Evolutionary conservation across 164 flowering plant species (phyloP), one percentile per base, ranked within the genome.

Genomic region (Macadamia integrifolia): DNA sequence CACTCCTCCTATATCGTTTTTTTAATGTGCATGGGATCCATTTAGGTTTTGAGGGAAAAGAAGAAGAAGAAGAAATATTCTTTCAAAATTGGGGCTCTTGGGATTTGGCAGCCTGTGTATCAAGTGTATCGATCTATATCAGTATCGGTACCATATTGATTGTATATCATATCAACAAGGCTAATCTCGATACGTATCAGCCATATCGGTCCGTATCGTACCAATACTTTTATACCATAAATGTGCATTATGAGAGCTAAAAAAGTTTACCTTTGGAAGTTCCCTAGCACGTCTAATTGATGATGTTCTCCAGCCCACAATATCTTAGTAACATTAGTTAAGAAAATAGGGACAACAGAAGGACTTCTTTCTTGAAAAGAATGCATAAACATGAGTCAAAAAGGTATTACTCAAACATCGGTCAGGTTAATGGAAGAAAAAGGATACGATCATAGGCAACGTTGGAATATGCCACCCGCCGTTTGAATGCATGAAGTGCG

Each of bases 291-390:
- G 91, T 72, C 99, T 81, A 64, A 94, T 90, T 32, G 90, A 92
- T 75, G 99, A 82, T 71, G 99, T 94, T 74, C 97, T 85, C 99
- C 99, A 94, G 63, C 99, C 99, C 17, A 94, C 99, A 67, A 94
- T 87, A 82, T 94, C 99, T 94, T 49, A 69, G 66, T 40, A 61
- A 50, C 7, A 69, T 58, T 63, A 29, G 75, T 79, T 15, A 82
- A 53, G 78, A 80, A 77, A 77, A 76, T 77, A 77, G 66, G 29
- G 35, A 64, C 4, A 55, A 17, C n/a, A 9, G 43, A 14, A 40
- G 60, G 15, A 71, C 1, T 31, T 11, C 60, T 48, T 3, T 14
- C 18, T 18, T 5, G 28, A 32, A 67, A 57, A 66, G 30, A 31
- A 56, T 13, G 72, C 58, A 68, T 58, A 23, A 74, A 32, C 66